Base-by-base conservation (phyloP, 176 grass and related monocot genomes). In the Oryza glaberrima region DNA sequence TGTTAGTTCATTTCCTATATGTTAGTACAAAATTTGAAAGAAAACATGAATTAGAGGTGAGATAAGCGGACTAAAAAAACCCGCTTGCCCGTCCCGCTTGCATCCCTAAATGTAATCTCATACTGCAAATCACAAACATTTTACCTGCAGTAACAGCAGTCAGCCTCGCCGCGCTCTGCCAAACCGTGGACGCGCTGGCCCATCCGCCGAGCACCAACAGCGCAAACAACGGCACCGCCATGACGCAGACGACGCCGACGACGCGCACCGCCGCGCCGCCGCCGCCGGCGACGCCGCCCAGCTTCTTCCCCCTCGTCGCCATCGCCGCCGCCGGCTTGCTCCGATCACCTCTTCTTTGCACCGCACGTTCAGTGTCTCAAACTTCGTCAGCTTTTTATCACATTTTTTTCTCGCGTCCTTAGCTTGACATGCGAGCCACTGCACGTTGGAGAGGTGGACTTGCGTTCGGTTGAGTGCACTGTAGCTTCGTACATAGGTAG, bases 111-210 rank as follows among this genome's bases (percentile, higher is more conserved):
- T 52, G 14, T 52, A 52, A 52, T 2, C 16, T 52, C 49, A 17
- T 0, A 46, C 6, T 41, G 40, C 40, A 41, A 41, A 41, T 71
- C 2, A 15, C 4, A 35, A n/a, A 2, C 1, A 43, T 0, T 14
- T 11, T 72, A 76, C 79, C 73, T 88, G 46, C 56, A 25, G 22
- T 45, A 2, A 43, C n/a, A 26, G 38, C 19, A 7, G 49, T 58
- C 3, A 78, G 35, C 52, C 78, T 79, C 47, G 65, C 44, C 9
- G 84, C 44, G 54, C 35, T 81, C 4, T 81, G 87, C 91, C 91
- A 90, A 8, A 75, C 84, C 2, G 51, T 15, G 5, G 70, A 43
- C 7, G 85, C 41, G 17, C n/a, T 44, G 2, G 61, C 49, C 23
- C 9, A 9, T 0, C 61, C 73, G n/a, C 73, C 45, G 19, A 72